Base-by-base conservation (phyloP, 2,329 filamentous ascomycete species). In the Xylariales sp. region DNA sequence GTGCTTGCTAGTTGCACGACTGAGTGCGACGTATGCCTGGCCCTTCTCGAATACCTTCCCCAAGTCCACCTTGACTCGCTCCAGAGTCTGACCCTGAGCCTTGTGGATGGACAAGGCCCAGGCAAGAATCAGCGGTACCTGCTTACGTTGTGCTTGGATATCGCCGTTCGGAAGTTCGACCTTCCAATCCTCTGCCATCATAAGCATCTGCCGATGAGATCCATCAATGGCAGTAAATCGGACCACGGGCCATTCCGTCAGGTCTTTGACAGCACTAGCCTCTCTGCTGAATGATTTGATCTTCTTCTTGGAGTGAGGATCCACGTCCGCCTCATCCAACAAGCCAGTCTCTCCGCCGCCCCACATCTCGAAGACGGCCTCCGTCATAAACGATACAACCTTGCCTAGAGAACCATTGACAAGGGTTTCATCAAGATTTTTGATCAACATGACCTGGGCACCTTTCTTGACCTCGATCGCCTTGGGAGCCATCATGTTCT, bases 371-470 rank as follows among this genome's bases (percentile, higher is more conserved):
- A 70, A 73, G 10, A 62, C 59, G 10, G 52, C 49, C 46, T 72
- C 64, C 12, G 56, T 70, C 61, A 89, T 90, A 62, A 95, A 95
- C 5, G 76, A 80, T 10, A 84, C 74, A 4, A 98, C 85, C 46
- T 86, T 90, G 18, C 93, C 93, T 8, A 98, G 73, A 0, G 91
- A 95, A 4, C 93, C 93, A 57, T 98, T 98, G 51, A 97, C 93
- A 0, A 98, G 74, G 0, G 80, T 83, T 28, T 95, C 88, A 57
- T 98, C 93, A 66, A 97, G 84, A 54, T 98, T 98, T 64, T 98
- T 98, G 72, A 98, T 96, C n/a, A 98, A 71, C 93, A 98, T 98
- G 32, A 98, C 94, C 59, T 98, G 94, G 0, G 93, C 88, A 8
- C 89, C 88, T 48, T 93, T 84, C 62, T 96, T 97, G 21, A 98